Evolutionary conservation across 768 basidiomycete genomes (phyloP), one percentile per base, ranked within the genome.

Genomic region (Mycena vitilis): DNA sequence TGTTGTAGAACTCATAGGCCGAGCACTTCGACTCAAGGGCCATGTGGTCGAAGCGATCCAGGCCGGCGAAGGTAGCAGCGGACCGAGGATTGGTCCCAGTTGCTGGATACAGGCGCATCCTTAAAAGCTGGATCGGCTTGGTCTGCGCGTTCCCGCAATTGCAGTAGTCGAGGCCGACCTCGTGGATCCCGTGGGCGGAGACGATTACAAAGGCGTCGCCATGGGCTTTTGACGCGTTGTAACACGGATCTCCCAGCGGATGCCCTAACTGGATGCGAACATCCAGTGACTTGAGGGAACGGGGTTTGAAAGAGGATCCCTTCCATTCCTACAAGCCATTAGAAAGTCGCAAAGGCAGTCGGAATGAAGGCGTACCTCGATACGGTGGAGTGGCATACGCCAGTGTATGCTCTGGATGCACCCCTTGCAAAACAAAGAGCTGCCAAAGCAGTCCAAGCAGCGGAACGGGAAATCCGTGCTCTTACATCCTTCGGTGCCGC

Each of bases 361-460:
- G n/a, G n/a, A n/a, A 18, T 8, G 7, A 18, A 25, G 9, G 55
- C 54, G 11, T 11, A 70, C 68, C 64, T 69, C 65, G 16, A 75
- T 59, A 16, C 40, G 54, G 53, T 75, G 51, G 4, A 52, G 13
- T 15, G 51, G 51, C 3, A n/a, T 52, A 5, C 51, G 12, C 9
- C 25, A 13, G 30, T 52, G 51, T 1, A 52, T 36, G 2, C 5
- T 16, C 16, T 1, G 2, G 7, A 52, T 16, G 16, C 51, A 52
- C 5, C 3, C 51, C 13, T 34, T n/a, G 30, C 51, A 52, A 16
- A 34, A 52, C 4, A 52, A 25, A 15, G 30, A 52, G 6, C 30
- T 11, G 13, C 20, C 5, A 5, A 52, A 6, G 51, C 51, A 52
- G 25, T 52, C 51, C 3, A 15, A 34, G 52, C 52, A 54, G 1